Evolutionary conservation across 1,284 basidiomycete genomes (phyloP).

Genomic region (Ceratobasidium papillatum): DNA sequence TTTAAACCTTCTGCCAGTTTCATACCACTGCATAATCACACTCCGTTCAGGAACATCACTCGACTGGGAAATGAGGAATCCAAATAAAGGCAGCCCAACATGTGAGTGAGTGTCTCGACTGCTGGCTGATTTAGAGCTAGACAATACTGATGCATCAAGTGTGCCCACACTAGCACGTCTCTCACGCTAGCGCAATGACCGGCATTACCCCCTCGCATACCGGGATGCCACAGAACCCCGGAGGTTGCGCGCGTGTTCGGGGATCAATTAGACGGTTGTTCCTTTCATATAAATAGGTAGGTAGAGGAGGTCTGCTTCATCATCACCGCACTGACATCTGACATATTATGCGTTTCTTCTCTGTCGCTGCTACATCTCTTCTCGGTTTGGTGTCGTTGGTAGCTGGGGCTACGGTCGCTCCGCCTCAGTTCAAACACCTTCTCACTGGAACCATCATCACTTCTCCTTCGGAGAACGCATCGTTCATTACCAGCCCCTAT

Average conservation of each 20-base stretch:
- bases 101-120: not conserved
- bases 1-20: no score
- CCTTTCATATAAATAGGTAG: not conserved
- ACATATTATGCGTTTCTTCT: constrained; percentile 8
- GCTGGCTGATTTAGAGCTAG: not conserved
- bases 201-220: not conserved
- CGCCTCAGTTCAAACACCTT: constrained; percentile 37
- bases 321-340: not conserved
- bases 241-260: not conserved
- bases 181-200: not conserved
- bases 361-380: not conserved
- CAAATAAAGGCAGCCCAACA: not conserved
- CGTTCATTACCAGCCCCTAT: constrained; percentile 36
- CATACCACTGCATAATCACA: no score
- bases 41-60: not conserved
- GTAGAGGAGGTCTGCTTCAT: no score
- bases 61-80: not conserved
- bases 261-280: not conserved
- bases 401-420: constrained; percentile 8
- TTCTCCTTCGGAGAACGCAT: constrained; percentile 35
- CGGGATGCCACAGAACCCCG: not conserved
- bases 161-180: not conserved
- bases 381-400: not conserved
- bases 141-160: not conserved
- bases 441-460: constrained; percentile 41